Evolutionary conservation across 495 filamentous ascomycete genomes (phyloP).

Genomic region (Aspergillus funiculosus): DNA sequence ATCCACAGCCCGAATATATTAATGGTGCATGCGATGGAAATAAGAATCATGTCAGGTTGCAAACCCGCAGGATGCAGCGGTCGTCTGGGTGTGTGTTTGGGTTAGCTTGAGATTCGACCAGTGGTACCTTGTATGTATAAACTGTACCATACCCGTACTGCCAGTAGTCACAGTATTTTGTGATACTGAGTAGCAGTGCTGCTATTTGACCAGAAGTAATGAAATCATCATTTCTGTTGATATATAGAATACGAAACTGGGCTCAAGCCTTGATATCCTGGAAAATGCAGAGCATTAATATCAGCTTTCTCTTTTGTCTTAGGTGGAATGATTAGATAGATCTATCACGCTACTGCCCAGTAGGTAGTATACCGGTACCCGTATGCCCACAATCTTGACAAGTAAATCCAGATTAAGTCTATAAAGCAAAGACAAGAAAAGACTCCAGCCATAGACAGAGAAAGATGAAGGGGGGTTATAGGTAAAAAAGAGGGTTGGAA

Average conservation of each 20-base stretch:
- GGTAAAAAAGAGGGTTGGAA: constrained; percentile 1
- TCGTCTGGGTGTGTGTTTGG: constrained; percentile 16
- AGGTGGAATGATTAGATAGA: too few relatives aligned
- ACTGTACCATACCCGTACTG: constrained; percentile 13
- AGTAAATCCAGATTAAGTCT: too few relatives aligned
- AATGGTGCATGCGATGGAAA: constrained; percentile 17
- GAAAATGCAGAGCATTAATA: too few relatives aligned
- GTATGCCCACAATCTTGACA: too few relatives aligned
- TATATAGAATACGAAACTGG: too few relatives aligned
- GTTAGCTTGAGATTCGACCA: constrained; percentile 1
- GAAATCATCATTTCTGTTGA: not conserved
- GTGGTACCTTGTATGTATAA: constrained; percentile 1
- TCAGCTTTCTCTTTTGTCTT: too few relatives aligned
- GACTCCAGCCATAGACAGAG: too few relatives aligned
- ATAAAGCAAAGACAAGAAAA: too few relatives aligned
- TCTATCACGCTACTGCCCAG: too few relatives aligned
- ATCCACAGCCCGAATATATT: not conserved
- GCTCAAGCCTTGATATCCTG: too few relatives aligned
- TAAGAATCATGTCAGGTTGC: constrained; percentile 24
- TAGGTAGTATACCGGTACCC: too few relatives aligned
- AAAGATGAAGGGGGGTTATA: not conserved
- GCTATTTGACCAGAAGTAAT: not conserved
- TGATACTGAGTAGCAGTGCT: not conserved
- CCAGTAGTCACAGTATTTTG: not conserved
- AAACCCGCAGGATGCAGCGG: constrained; percentile 22